phyloP scores from a whole-genome alignment of 2,329 filamentous ascomycete species.

The Penicillium sp. region DNA sequence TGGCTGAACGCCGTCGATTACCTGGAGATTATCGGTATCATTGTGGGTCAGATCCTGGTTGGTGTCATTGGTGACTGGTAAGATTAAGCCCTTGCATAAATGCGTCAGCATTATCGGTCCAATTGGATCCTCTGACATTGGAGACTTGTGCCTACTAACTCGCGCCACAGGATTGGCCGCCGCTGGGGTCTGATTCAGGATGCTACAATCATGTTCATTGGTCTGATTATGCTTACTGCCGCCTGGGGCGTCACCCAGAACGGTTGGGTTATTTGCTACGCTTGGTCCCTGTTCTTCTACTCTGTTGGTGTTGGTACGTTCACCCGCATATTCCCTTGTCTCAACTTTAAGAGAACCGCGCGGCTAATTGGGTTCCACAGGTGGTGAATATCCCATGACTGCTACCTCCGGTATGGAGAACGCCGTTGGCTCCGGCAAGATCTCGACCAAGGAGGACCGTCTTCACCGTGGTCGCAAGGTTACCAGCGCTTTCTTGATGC shows the following conservation, averaged over 20 bases:
- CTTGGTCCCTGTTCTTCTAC: conserved; percentile 92
- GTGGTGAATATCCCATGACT: conserved; percentile 95
- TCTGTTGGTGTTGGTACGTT: conserved; percentile 59
- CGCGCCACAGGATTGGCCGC: conserved; percentile 71
- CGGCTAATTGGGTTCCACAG: conserved; percentile 55
- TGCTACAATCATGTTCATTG: conserved; percentile 89
- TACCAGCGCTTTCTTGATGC: conserved; percentile 95
- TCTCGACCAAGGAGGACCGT: conserved; percentile 90
- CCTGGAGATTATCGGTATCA: conserved; percentile 92
- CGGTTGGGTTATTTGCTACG: conserved; percentile 97
- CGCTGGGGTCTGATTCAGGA: conserved; percentile 97
- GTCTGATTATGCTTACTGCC: conserved; percentile 87
- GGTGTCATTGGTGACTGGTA: conserved; percentile 76
- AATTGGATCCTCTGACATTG: background rate
- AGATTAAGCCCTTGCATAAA: conserved; percentile 17
- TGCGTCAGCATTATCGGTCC: background rate
- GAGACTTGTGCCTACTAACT: conserved; percentile 1
- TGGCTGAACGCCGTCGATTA: conserved; percentile 88
- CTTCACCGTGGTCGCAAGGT: conserved; percentile 95
- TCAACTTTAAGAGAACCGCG: background rate
- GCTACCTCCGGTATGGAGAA: conserved; percentile 95
- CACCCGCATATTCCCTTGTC: background rate
- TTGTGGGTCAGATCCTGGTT: conserved; percentile 86
- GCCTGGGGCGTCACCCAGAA: conserved; percentile 86
- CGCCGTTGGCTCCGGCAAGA: conserved; percentile 78